Conservation (phyloP, 2,329 filamentous ascomycete genomes). For the Arthrobotrys conoides region DNA sequence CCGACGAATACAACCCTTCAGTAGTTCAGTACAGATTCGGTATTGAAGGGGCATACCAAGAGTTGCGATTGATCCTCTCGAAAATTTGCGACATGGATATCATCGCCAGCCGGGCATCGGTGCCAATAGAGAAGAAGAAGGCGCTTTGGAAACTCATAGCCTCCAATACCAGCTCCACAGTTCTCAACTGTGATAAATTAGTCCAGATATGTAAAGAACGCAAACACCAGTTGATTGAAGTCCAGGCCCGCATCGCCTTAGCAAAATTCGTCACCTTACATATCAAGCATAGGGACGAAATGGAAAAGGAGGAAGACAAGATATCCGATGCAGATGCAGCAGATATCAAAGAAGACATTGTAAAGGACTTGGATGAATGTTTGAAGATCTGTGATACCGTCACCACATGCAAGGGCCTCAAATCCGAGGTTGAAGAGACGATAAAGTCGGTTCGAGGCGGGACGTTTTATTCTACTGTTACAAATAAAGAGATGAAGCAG, state of each 20-base stretch:
- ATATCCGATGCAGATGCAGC: constrained; percentile 31
- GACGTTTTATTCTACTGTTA: constrained; percentile 70
- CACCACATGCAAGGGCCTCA: constrained; percentile 65
- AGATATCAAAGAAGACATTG: constrained; percentile 41
- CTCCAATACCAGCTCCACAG: not conserved
- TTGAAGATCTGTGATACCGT: constrained; percentile 30
- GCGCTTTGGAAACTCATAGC: not conserved
- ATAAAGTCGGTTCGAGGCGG: constrained; percentile 69
- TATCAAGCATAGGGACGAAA: constrained; percentile 4
- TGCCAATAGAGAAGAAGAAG: not conserved
- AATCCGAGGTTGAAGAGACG: constrained; percentile 69
- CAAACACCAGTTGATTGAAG: constrained; percentile 23
- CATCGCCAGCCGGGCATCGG: not conserved
- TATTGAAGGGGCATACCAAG: constrained; percentile 52
- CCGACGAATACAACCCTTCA: constrained; percentile 37
- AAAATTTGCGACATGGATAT: constrained; percentile 48
- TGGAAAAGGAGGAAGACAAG: constrained; percentile 18
- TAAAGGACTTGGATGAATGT: constrained; percentile 46
- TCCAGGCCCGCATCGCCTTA: constrained; percentile 32
- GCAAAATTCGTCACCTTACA: constrained; percentile 24
- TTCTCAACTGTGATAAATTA: constrained; percentile 4
- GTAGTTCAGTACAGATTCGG: constrained; percentile 51
- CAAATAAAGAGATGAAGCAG: constrained; percentile 70
- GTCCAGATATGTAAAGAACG: constrained; percentile 22
- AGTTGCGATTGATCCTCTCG: constrained; percentile 20